Evolutionary conservation across 1,139 yeast genomes (phyloP), one percentile per base, ranked within the genome.

Genomic region (Pichia sp.): DNA sequence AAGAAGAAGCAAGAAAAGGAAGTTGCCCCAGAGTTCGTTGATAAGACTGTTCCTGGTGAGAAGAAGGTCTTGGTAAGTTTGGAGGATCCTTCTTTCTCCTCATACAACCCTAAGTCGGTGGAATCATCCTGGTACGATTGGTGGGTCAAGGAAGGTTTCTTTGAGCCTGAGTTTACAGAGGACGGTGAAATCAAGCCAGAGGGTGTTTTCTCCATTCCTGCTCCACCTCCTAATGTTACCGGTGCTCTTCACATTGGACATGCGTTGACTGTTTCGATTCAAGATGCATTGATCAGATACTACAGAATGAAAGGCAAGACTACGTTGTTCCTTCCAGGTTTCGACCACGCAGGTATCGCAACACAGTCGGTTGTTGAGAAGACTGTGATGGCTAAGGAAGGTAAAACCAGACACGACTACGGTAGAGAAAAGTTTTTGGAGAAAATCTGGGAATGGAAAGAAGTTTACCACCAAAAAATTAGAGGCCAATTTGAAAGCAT

Each of bases 241-340:
- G 99, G 99, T 75, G 97, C 98, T 53, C 80, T 93, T 64, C 99
- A 93, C 72, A 95, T 93, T 71, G 99, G 99, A 65, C 99, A 95
- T 72, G 99, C 98, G 34, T 81, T 93, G 70, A 95, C 99, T 23
- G 90, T 92, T 60, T 79, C 98, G 47, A 87, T 93, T 68, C 99
- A 93, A 76, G 99, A 93, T 72, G 74, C 98, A 42, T 80, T 93
- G 69, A 84, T 90, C 61, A 84, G 99, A 74, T 93, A 82, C 79
- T 84, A 95, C 78, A 87, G 99, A 78, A 93, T 93, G 99, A 86
- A 85, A 74, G 99, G 99, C 54, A 89, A 88, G 74, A 90, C 98
- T 52, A 92, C 93, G 23, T 77, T 93, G 61, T 95, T 87, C 72
- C 73, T 93, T 60, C 99, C 99, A 52, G 99, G 99, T 47, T 93